Conservation (phyloP, 352 stramenopile genomes). For the Phytophthora vignae region DNA sequence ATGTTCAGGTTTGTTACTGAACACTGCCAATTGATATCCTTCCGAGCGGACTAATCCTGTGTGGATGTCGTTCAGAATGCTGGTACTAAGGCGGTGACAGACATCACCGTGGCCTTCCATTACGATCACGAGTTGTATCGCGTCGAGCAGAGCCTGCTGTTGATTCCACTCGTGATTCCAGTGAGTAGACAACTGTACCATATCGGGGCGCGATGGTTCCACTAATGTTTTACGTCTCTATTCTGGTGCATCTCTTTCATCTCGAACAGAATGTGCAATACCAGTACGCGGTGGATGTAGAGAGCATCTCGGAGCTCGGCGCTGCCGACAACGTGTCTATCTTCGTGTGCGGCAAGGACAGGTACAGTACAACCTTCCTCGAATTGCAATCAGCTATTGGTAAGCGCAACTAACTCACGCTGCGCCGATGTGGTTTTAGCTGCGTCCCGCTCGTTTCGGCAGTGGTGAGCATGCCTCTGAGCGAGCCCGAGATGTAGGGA, state of each 20-base stretch:
- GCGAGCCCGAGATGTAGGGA: conserved; percentile 65
- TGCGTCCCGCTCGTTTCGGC: conserved; percentile 84
- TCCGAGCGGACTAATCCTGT: not conserved
- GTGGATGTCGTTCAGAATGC: conserved; percentile 52
- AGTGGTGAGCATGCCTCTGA: conserved; percentile 86
- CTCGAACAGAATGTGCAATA: conserved; percentile 75
- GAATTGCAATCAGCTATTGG: not conserved
- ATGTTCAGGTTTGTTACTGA: conserved; percentile 57
- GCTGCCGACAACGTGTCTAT: conserved; percentile 83
- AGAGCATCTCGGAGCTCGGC: conserved; percentile 72
- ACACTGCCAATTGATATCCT: not conserved
- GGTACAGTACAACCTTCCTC: conserved; percentile 48
- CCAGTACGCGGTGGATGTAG: conserved; percentile 70
- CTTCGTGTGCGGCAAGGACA: conserved; percentile 87
- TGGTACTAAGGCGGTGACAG: conserved; percentile 67
- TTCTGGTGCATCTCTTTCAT: not conserved
- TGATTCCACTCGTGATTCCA: conserved; percentile 76
- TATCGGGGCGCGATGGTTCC: not conserved
- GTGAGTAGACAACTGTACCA: conserved; percentile 37
- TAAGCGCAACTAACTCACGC: not conserved
- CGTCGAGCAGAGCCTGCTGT: conserved; percentile 68
- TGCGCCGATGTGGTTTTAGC: conserved; percentile 31
- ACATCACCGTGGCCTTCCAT: conserved; percentile 76
- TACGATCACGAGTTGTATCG: conserved; percentile 83
- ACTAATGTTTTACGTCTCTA: conserved; percentile 4